Base-by-base conservation (phyloP, 2,329 filamentous ascomycete species). In the Blumeria hordei region DNA sequence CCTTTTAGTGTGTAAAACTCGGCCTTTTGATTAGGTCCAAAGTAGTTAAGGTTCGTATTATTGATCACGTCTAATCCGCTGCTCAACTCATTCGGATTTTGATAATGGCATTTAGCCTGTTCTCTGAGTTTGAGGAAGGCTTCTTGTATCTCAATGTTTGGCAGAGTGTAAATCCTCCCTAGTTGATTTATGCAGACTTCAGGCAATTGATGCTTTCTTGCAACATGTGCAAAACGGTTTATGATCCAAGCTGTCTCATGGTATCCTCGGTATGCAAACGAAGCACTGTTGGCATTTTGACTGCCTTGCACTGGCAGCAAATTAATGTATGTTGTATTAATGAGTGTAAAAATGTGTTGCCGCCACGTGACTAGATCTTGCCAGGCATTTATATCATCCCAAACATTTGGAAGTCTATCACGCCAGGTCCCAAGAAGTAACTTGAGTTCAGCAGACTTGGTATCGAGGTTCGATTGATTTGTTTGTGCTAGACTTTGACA, bases 201-300 rank as follows among this genome's bases (percentile, higher is more conserved):
- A 0, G 88, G 86, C 62, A 99, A 79, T 62, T 85, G 90, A 68
- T 99, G 92, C 72, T 98, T 98, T 56, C 92, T 81, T 51, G 92
- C 92, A 44, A 98, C 92, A 65, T 98, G 92, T 0, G 92, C 93
- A 64, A 98, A 99, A 16, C 92, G 78, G 67, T 99, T 99, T 69
- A 99, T 98, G 62, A 98, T 99, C 92, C 92, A 99, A 1, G 92
- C 92, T 11, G 92, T 98, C 70, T 99, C 92, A 64, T 99, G 92
- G 65, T 94, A 98, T 32, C 92, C 92, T 47, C 92, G 80, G 66
- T 98, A 99, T 0, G 92, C 92, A 67, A 92, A 96, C 0, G 88
- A 95, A 51, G 90, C 90, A 56, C 87, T 88, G 55, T 85, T 85
- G 1, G 88, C 79, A 61, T 87, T 92, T 65, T 84, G 82, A 11